Conservation (phyloP, 768 basidiomycete genomes). For the Boletus reticulatus region DNA sequence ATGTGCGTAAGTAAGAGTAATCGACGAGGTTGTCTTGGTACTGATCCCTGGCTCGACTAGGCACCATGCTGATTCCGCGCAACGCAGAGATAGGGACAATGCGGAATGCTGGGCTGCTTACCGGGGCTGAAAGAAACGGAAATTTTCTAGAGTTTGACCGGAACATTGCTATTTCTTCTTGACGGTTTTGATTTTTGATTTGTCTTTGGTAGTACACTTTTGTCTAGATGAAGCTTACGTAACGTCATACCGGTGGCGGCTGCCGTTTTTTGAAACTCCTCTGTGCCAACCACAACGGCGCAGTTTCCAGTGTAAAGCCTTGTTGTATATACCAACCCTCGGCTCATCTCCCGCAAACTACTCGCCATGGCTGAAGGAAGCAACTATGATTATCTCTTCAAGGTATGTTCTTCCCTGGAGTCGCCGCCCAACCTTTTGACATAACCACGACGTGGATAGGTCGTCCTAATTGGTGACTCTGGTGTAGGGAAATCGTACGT, state of each 20-base stretch:
- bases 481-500: slow-evolving; percentile 99
- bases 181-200: neutral
- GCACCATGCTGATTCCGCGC: neutral
- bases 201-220: neutral
- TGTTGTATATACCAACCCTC: neutral
- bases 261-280: no score
- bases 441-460: slow-evolving; percentile 47
- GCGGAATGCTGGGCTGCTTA: slow-evolving; percentile 3
- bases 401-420: slow-evolving; percentile 48
- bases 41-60: neutral
- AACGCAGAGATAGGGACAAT: neutral
- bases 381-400: slow-evolving; percentile 99
- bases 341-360: neutral
- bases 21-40: neutral
- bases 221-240: neutral
- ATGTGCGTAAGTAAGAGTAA: slow-evolving; percentile 16
- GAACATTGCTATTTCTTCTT: neutral
- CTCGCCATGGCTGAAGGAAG: slow-evolving; percentile 80
- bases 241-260: no score
- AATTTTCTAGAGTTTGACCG: neutral
- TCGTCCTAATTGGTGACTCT: slow-evolving; percentile 98
- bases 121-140: slow-evolving; percentile 5
- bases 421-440: neutral
- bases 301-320: no score
- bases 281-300: no score